phyloP scores from a whole-genome alignment of 2,329 filamentous ascomycete species.

The Botrytis galanthina region DNA sequence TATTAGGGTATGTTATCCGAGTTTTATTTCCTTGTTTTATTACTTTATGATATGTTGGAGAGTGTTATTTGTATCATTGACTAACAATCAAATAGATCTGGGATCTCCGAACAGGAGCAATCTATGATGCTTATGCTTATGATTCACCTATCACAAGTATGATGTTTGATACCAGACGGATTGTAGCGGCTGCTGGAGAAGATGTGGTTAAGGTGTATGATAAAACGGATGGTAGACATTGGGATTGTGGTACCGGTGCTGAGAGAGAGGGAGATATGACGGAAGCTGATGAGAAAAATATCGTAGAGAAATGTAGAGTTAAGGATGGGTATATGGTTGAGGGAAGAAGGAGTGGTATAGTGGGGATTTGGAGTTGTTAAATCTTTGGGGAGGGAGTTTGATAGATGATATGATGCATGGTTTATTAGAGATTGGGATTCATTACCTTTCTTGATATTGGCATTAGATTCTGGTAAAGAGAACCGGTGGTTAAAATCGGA shows the following conservation, averaged over 20 bases:
- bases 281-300: constrained; percentile 54
- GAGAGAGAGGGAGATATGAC: constrained; percentile 49
- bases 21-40: neutral
- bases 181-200: constrained; percentile 86
- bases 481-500: neutral
- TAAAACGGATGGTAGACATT: constrained; percentile 92
- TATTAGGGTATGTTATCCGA: constrained; percentile 71
- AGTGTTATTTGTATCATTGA: constrained; percentile 4
- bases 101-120: constrained; percentile 94
- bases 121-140: constrained; percentile 94
- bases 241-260: constrained; percentile 89
- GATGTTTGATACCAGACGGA: constrained; percentile 92
- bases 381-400: neutral
- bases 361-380: constrained; percentile 86
- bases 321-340: constrained; percentile 94
- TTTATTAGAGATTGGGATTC: neutral
- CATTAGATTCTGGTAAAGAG: neutral
- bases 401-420: neutral
- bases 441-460: neutral
- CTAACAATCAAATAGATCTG: constrained; percentile 70
- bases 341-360: constrained; percentile 79
- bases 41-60: no score
- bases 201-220: constrained; percentile 97
- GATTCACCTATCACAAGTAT: constrained; percentile 89
- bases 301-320: constrained; percentile 83